Conservation (phyloP, 192 early-diverging fungal genomes). For the Coemansia sp. region DNA sequence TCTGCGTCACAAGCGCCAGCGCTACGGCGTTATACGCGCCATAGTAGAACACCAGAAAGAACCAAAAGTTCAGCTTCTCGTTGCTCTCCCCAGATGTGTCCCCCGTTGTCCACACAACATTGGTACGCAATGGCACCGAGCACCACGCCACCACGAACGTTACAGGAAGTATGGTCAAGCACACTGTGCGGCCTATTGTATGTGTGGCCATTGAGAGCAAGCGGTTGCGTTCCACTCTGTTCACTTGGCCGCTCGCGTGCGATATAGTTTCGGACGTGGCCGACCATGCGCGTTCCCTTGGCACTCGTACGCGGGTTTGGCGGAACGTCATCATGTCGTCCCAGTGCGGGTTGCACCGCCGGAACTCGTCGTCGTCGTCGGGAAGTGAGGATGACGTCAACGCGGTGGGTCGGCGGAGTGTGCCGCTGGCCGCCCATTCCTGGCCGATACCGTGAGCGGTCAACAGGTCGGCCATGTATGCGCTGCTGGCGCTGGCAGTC, state of each 20-base stretch:
- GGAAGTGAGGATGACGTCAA: slow-evolving; percentile 22
- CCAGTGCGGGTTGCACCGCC: slow-evolving; percentile 55
- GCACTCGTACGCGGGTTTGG: slow-evolving; percentile 27
- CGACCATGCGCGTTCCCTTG: slow-evolving; percentile 43
- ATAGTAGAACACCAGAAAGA: slow-evolving; percentile 75
- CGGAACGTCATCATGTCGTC: slow-evolving; percentile 59
- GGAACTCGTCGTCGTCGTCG: slow-evolving; percentile 30
- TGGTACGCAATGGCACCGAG: slow-evolving; percentile 57
- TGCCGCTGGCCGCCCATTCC: slow-evolving; percentile 19
- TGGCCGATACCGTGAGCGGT: slow-evolving; percentile 32
- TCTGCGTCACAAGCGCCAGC: slow-evolving; percentile 69
- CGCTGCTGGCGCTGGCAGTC: slow-evolving; percentile 4
- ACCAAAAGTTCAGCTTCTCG: slow-evolving; percentile 71
- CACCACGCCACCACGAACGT: slow-evolving; percentile 57
- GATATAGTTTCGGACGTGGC: slow-evolving; percentile 20
- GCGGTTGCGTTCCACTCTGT: slow-evolving; percentile 23
- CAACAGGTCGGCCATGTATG: slow-evolving; percentile 34
- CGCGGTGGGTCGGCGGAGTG: slow-evolving; percentile 25
- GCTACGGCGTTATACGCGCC: slow-evolving; percentile 74
- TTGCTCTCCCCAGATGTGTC: neutral
- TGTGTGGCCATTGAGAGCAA: slow-evolving; percentile 51
- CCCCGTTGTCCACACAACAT: slow-evolving; percentile 14
- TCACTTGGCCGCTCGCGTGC: neutral
- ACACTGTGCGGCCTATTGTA: slow-evolving; percentile 36
- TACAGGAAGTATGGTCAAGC: slow-evolving; percentile 58